These are phyloP conservation scores for Diatrype stigma DNA, from an alignment of 2,329 filamentous ascomycete genomes.

Conservation along the genomic window DNA sequence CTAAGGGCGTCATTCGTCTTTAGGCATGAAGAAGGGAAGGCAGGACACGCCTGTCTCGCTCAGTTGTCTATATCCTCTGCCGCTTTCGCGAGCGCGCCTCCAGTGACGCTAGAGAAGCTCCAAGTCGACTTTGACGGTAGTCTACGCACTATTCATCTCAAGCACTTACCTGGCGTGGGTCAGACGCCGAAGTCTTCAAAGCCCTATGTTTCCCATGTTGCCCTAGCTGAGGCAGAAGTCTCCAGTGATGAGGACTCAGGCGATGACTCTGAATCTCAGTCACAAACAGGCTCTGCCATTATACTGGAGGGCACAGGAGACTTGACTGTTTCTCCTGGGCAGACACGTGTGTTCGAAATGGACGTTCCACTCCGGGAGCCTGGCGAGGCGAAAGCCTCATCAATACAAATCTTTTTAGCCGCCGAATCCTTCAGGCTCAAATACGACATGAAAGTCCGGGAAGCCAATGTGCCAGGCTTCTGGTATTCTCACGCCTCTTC, in stretches of 20 bases:
- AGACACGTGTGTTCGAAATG: conserved; percentile 68
- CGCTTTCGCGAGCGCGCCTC: conserved; percentile 47
- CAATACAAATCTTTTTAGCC: conserved; percentile 59
- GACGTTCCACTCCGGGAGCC: conserved; percentile 73
- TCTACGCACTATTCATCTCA: conserved; percentile 51
- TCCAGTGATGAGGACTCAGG: conserved; percentile 25
- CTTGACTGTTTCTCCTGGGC: conserved; percentile 62
- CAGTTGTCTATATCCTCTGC: conserved; percentile 56
- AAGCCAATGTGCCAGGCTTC: conserved; percentile 35
- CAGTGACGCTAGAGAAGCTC: conserved; percentile 49
- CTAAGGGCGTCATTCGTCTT: conserved; percentile 55
- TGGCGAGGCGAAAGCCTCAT: conserved; percentile 66
- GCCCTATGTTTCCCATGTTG: conserved; percentile 14
- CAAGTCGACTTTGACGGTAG: conserved; percentile 54
- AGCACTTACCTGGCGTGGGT: conserved; percentile 31
- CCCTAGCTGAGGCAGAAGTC: conserved; percentile 17
- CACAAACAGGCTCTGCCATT: conserved; percentile 25
- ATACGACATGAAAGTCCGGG: conserved; percentile 55
- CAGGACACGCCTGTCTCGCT: conserved; percentile 54
- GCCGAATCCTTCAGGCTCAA: conserved; percentile 63
- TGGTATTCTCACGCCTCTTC: conserved; percentile 46
- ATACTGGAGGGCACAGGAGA: conserved; percentile 54
- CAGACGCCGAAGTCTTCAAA: conserved; percentile 6
- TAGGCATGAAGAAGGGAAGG: conserved; percentile 53
- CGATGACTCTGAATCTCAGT: conserved; percentile 20